phyloP scores from a whole-genome alignment of 805 yeast genomes.

The Ogataea populi-albae region DNA sequence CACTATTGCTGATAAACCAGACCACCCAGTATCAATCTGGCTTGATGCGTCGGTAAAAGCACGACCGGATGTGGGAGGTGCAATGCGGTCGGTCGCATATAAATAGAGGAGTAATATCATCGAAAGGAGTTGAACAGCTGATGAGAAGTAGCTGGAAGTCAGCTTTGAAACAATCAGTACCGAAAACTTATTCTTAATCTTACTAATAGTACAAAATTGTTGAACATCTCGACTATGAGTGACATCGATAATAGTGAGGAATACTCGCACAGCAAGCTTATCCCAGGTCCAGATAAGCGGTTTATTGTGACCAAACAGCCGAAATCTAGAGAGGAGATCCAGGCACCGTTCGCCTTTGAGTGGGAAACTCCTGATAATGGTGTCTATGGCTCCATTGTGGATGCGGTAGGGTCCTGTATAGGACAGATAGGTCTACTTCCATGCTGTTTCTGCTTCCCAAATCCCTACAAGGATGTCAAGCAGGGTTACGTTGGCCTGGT shows the following conservation, averaged over 20 bases:
- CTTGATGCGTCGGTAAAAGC: too few relatives aligned
- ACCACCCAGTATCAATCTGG: too few relatives aligned
- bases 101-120: too few relatives aligned
- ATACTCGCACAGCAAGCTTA: constrained; percentile 1
- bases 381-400: constrained; percentile 37
- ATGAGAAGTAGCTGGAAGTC: too few relatives aligned
- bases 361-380: constrained; percentile 35
- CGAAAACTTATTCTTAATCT: too few relatives aligned
- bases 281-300: constrained; percentile 1
- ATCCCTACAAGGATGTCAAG: constrained; percentile 57
- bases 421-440: constrained; percentile 58
- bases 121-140: too few relatives aligned
- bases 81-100: too few relatives aligned
- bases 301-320: constrained; percentile 21
- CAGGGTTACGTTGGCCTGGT: constrained; percentile 71
- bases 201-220: too few relatives aligned
- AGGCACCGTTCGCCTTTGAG: constrained; percentile 30
- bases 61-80: too few relatives aligned
- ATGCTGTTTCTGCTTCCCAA: constrained; percentile 49
- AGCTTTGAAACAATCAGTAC: too few relatives aligned
- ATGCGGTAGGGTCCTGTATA: constrained; percentile 41
- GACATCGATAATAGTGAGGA: constrained; percentile 2
- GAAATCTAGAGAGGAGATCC: constrained; percentile 22
- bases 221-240: neutral
- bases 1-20: too few relatives aligned